A percentile compares a stretch with the other conserved stretches of the same genome.
Conservation (phyloP, 2,329 filamentous ascomycete genomes). For the Rugonectria rugulosa region DNA sequence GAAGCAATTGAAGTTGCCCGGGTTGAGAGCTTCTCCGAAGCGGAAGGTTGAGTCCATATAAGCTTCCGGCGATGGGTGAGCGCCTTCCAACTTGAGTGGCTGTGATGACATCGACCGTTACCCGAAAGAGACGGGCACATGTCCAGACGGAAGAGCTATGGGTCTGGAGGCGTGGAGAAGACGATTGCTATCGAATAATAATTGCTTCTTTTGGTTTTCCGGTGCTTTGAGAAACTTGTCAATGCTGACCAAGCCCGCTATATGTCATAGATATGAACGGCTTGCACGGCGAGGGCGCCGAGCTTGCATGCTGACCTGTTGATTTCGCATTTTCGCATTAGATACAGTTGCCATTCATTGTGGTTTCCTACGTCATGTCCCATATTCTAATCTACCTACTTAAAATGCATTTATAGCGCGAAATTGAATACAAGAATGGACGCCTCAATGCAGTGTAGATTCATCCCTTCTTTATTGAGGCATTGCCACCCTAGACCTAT, state of each 20-base stretch:
- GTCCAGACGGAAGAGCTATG: neutral
- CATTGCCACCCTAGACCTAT: too few species aligned
- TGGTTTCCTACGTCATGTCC: too few species aligned
- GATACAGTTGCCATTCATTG: too few species aligned
- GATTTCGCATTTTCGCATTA: too few species aligned
- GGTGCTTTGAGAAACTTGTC: neutral
- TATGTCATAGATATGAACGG: neutral
- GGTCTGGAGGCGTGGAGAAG: neutral
- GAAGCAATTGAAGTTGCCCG: neutral
- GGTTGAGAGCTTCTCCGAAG: neutral
- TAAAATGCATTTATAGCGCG: too few species aligned
- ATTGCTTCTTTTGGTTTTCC: neutral
- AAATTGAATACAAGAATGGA: too few species aligned
- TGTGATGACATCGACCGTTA: slow-evolving; percentile 3
- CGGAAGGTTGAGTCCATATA: neutral
- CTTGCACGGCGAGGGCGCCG: slow-evolving; percentile 11
- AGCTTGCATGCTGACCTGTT: neutral
- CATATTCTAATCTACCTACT: too few species aligned
- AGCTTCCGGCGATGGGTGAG: neutral
- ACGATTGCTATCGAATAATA: neutral
- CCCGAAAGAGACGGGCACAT: slow-evolving; percentile 3
- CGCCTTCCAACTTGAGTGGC: slow-evolving; percentile 8
- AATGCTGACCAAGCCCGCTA: slow-evolving; percentile 9
- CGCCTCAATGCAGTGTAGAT: too few species aligned
- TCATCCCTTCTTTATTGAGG: too few species aligned